These are phyloP conservation scores for Ambrosia trifida DNA, from an alignment of 129 eudicot genomes.

Conservation along the genomic window DNA sequence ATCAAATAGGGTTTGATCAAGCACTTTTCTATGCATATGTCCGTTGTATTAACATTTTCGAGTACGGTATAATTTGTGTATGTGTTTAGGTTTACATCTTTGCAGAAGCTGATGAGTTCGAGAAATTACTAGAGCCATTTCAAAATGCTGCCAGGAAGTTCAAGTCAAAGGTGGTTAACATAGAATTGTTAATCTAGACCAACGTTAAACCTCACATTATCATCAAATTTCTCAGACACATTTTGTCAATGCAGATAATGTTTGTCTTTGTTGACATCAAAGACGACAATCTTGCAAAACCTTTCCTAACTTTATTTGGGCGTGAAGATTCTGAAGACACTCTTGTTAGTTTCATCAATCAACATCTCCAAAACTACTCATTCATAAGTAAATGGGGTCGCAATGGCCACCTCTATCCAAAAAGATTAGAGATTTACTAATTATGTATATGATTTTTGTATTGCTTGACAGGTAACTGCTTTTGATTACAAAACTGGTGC, in stretches of 20 bases:
- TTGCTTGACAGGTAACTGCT: conserved; percentile 61
- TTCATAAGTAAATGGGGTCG: neutral
- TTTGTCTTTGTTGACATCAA: conserved; percentile 65
- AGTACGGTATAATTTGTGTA: neutral
- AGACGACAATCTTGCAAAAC: conserved; percentile 91
- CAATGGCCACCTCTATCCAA: conserved; percentile 5
- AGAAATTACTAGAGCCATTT: conserved; percentile 64
- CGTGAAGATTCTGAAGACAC: conserved; percentile 81
- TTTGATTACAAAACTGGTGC: conserved; percentile 77
- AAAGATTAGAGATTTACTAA: neutral
- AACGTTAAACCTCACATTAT: conserved; percentile 10
- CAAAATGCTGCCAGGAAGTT: conserved; percentile 73
- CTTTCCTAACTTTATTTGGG: conserved; percentile 82
- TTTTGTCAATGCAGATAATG: conserved; percentile 70
- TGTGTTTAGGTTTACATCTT: conserved; percentile 71
- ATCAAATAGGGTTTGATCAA: neutral
- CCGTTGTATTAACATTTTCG: neutral
- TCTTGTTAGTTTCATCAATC: conserved; percentile 56
- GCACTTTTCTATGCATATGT: neutral
- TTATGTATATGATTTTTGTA: neutral
- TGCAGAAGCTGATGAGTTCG: conserved; percentile 65
- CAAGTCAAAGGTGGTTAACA: conserved; percentile 61
- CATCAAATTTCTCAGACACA: conserved; percentile 6
- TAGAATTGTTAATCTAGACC: neutral
- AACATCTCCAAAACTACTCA: neutral